Conservation (phyloP, 202 grass and related monocot genomes). For the Eragrostis tef region DNA sequence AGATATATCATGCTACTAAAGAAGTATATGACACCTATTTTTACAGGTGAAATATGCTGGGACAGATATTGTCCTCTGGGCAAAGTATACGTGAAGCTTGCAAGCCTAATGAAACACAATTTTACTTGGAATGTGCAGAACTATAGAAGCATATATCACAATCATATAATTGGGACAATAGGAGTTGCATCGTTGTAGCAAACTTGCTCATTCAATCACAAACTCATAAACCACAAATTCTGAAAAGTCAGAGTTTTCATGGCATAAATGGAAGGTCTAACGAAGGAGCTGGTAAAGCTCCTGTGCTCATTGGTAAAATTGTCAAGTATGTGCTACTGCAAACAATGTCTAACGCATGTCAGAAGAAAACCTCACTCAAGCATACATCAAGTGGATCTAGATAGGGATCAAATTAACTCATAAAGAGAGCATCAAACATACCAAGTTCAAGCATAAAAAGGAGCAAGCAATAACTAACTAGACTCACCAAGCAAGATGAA, state of each 20-base stretch:
- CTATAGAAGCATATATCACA: not conserved
- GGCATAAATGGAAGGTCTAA: constrained; percentile 1
- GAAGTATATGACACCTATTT: constrained; percentile 15
- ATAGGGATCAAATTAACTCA: not conserved
- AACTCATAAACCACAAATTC: constrained; percentile 5
- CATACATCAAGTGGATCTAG: constrained; percentile 28
- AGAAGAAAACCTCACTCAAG: constrained; percentile 8
- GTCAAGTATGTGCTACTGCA: constrained; percentile 16
- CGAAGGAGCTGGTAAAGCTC: not conserved
- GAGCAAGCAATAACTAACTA: constrained; percentile 22
- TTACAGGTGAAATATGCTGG: constrained; percentile 26
- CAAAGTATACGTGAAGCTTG: constrained; percentile 26
- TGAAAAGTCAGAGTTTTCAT: not conserved
- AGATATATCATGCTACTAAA: constrained; percentile 38
- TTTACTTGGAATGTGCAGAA: constrained; percentile 32
- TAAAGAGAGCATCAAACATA: not conserved
- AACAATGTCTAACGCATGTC: not conserved
- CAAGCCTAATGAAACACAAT: constrained; percentile 28
- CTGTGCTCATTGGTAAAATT: constrained; percentile 15
- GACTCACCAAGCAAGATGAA: not conserved
- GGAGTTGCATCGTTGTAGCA: constrained; percentile 38
- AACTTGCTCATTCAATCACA: constrained; percentile 23
- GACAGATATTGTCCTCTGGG: constrained; percentile 20
- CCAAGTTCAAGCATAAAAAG: constrained; percentile 29
- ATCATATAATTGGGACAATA: constrained; percentile 21